These are phyloP conservation scores for Nemania sp. DNA, from an alignment of 2,329 filamentous ascomycete genomes.

Conservation along the genomic window DNA sequence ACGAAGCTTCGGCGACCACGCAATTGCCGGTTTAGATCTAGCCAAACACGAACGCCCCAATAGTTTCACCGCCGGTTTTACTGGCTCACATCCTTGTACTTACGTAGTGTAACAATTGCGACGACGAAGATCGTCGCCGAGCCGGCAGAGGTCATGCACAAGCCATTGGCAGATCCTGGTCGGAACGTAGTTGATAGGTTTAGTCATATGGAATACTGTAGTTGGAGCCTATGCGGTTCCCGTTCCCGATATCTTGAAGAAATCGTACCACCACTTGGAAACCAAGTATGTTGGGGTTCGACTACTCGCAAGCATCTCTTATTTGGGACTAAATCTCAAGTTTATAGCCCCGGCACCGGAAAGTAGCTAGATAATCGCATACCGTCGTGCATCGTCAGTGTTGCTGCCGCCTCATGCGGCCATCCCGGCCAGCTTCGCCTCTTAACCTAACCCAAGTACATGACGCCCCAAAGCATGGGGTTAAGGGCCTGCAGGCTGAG, in stretches of 20 bases:
- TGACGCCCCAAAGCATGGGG: conserved; percentile 1
- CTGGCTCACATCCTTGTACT: neutral
- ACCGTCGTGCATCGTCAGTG: neutral
- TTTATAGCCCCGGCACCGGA: neutral
- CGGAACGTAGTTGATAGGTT: neutral
- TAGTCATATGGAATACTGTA: neutral
- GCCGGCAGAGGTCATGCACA: neutral
- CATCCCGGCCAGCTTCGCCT: neutral
- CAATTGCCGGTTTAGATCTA: neutral
- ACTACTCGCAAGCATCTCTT: no score
- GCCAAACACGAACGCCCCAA: neutral
- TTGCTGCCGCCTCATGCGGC: neutral
- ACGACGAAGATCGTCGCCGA: neutral
- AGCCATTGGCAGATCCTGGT: neutral
- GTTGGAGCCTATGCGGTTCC: neutral
- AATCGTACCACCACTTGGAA: no score
- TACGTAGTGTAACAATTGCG: conserved; percentile 5
- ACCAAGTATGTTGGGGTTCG: no score
- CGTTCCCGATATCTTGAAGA: no score
- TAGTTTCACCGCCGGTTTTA: neutral
- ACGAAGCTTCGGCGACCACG: neutral
- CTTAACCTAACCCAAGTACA: neutral
- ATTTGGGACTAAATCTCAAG: neutral
- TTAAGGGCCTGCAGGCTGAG: neutral
- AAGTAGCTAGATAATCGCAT: neutral